Evolutionary conservation across 2,329 filamentous ascomycete species (phyloP).

Genomic region (Nemania serpens): DNA sequence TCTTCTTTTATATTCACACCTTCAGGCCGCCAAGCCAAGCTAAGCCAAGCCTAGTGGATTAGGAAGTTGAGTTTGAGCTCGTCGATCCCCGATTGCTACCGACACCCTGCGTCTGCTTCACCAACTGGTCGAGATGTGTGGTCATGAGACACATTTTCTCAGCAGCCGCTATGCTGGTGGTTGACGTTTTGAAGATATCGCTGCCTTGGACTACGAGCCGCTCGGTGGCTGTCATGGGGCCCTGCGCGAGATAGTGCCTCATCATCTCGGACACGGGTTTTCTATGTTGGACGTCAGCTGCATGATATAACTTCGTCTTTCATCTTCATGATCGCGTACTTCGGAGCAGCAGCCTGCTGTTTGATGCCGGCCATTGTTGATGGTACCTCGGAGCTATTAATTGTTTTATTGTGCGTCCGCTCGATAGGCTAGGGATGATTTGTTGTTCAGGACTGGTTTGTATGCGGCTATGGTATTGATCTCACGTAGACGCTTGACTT

Average conservation of each 20-base stretch:
- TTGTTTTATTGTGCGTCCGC: background rate
- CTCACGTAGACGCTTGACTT: background rate
- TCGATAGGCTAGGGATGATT: background rate
- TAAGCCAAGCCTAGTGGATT: background rate
- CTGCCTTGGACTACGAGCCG: conserved; percentile 24
- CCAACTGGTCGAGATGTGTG: conserved; percentile 28
- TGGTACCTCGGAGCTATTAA: background rate
- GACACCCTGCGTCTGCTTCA: conserved; percentile 18
- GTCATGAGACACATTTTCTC: conserved; percentile 23
- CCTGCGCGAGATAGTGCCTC: conserved; percentile 31
- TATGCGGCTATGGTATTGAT: background rate
- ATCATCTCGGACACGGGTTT: conserved; percentile 31
- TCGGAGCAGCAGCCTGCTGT: background rate
- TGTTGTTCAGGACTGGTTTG: background rate
- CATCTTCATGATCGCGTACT: conserved; percentile 4
- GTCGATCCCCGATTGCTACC: background rate
- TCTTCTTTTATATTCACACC: background rate
- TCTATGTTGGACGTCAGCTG: conserved; percentile 8
- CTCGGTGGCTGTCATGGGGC: conserved; percentile 30
- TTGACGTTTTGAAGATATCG: background rate
- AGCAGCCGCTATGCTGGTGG: conserved; percentile 17
- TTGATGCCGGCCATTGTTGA: conserved; percentile 1
- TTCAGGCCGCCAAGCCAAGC: too few relatives aligned
- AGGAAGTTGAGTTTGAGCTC: conserved; percentile 5
- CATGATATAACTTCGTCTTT: background rate